These are phyloP conservation scores for Penicillium turbatum DNA, from an alignment of 495 filamentous ascomycete genomes.

Conservation along the genomic window DNA sequence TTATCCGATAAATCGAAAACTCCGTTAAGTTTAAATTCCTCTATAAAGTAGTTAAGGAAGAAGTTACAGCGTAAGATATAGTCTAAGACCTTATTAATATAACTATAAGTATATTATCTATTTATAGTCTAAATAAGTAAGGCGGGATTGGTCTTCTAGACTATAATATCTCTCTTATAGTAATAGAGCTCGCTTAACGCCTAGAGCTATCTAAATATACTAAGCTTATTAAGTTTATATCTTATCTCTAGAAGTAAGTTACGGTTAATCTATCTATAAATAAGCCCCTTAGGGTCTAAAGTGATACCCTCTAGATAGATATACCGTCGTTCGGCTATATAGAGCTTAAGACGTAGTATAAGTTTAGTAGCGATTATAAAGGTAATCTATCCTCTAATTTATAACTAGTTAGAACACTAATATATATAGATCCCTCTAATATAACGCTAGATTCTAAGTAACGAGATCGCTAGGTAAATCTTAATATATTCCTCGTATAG, in stretches of 20 bases:
- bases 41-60: constrained; percentile 3
- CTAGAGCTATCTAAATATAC: constrained; percentile 5
- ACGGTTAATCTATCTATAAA: constrained; percentile 1
- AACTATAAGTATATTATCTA: not conserved
- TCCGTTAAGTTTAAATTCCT: constrained; percentile 5
- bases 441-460: not conserved
- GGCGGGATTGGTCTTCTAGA: constrained; percentile 3
- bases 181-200: constrained; percentile 10
- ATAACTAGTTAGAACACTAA: not conserved
- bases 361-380: constrained; percentile 3
- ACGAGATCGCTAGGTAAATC: constrained; percentile 1
- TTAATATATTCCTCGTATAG: constrained; percentile 6
- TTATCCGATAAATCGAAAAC: constrained; percentile 9
- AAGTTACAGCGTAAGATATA: constrained; percentile 1
- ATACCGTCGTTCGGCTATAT: constrained; percentile 4
- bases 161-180: constrained; percentile 10
- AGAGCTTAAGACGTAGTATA: not conserved
- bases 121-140: constrained; percentile 1
- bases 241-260: constrained; percentile 2
- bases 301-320: constrained; percentile 4
- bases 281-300: not conserved
- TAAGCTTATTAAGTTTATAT: constrained; percentile 5
- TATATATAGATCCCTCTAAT: not conserved
- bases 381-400: not conserved
- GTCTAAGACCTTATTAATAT: constrained; percentile 2